Base-by-base conservation (phyloP, 2,329 filamentous ascomycete genomes). In the Diaporthe helianthi region DNA sequence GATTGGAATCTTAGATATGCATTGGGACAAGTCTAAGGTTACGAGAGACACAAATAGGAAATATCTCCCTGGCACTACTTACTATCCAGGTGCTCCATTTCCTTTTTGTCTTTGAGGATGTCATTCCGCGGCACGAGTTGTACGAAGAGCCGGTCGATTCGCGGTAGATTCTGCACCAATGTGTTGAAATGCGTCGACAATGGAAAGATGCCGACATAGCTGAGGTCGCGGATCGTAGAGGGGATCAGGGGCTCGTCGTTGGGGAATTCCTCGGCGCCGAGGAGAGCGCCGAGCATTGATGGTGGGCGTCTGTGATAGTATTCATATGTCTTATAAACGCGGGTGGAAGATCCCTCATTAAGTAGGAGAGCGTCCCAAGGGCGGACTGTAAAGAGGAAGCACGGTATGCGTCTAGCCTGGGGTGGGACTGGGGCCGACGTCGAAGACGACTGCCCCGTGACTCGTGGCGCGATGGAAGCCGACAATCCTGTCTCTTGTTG, bases 321-420 rank as follows among this genome's bases (percentile, higher is more conserved):
- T 74, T 93, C 89, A 76, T 93, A 91, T 4, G 87, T 89, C 55
- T 86, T 85, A 79, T 93, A 94, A 7, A 88, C 90, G 69, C 85
- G 85, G n/a, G 91, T 85, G 5, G 89, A 93, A 0, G 91, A 93
- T 10, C 91, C 91, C 79, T 95, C 92, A 76, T 94, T 94, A 72
- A 93, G 86, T 2, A 86, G 81, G 0, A 93, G 74, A 22, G 86
- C 84, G 0, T 83, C 84, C 92, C 92, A 94, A 2, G 86, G 85
- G 1, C 86, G 84, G n/a, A 86, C 80, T 31, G 83, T 83, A 53
- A 93, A 84, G 0, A 93, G 78, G 13, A 76, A 76, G 72, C 77
- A 80, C 2, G 78, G 75, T 0, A 75, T 72, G 24, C 73, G 65
- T 7, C 64, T 69, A 46, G 60, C 15, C 15, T 24, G 71, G 10